Conservation (phyloP, 441 rosid genomes). For the Sinapis alba region DNA sequence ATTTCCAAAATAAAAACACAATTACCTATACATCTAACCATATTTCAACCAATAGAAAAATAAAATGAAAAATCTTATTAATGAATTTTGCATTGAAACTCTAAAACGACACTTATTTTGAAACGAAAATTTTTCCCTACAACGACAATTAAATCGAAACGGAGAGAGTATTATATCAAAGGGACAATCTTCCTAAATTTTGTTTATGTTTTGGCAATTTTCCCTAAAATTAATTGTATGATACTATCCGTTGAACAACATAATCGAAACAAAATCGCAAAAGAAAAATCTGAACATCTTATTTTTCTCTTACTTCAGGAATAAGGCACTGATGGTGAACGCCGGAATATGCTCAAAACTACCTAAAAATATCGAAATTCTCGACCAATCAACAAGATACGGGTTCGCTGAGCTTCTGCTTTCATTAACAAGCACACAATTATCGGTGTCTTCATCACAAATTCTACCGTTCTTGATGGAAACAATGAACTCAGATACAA, state of each 20-base stretch:
- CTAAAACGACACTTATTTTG: too few relatives aligned
- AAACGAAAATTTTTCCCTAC: too few relatives aligned
- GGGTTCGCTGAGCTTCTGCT: constrained; percentile 63
- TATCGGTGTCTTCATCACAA: constrained; percentile 49
- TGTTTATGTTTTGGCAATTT: too few relatives aligned
- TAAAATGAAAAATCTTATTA: too few relatives aligned
- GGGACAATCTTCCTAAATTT: too few relatives aligned
- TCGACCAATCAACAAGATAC: constrained; percentile 58
- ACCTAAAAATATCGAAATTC: constrained; percentile 46
- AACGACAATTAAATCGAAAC: too few relatives aligned
- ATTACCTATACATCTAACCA: too few relatives aligned
- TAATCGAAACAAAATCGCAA: background rate
- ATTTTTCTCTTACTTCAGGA: constrained; percentile 51
- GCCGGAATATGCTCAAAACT: constrained; percentile 77
- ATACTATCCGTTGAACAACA: background rate
- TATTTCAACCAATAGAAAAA: too few relatives aligned
- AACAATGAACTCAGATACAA: constrained; percentile 54
- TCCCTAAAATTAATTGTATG: too few relatives aligned
- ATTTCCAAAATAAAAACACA: too few relatives aligned
- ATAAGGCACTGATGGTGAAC: constrained; percentile 77
- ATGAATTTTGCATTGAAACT: too few relatives aligned
- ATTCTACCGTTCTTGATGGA: constrained; percentile 57
- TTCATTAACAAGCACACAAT: constrained; percentile 55
- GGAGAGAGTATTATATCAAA: too few relatives aligned
- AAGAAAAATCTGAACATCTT: background rate